Evolutionary conservation across 1,284 basidiomycete species (phyloP).

Genomic region (Sporisorium scitamineum): DNA sequence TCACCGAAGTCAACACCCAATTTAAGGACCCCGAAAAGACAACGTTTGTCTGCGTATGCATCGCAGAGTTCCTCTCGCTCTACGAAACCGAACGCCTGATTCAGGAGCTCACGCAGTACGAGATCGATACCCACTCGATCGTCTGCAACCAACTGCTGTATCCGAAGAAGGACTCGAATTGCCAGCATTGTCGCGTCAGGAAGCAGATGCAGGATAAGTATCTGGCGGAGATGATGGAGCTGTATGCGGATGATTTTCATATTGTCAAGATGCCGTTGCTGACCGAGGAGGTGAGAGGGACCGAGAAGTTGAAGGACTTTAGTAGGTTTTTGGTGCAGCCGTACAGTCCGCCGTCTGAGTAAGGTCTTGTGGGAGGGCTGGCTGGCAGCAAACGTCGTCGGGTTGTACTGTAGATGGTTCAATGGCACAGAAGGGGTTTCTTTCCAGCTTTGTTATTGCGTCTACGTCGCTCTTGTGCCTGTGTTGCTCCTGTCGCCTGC

Average conservation of each 20-base stretch:
- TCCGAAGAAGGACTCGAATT: conserved; percentile 89
- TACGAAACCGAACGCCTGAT: conserved; percentile 98
- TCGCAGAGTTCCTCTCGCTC: conserved; percentile 95
- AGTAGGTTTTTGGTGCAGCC: conserved; percentile 61
- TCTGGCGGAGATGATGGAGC: conserved; percentile 65
- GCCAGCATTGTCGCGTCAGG: conserved; percentile 92
- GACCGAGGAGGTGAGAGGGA: conserved; percentile 95
- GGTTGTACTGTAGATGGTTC: background rate
- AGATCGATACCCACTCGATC: conserved; percentile 98
- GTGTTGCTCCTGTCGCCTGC: too few species aligned
- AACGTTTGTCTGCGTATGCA: conserved; percentile 93
- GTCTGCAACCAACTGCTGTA: conserved; percentile 97
- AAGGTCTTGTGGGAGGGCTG: too few species aligned
- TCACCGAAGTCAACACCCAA: conserved; percentile 98
- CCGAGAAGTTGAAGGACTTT: conserved; percentile 84
- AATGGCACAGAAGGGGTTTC: too few species aligned
- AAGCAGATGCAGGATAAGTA: conserved; percentile 91
- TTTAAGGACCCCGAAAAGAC: conserved; percentile 99
- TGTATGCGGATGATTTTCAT: conserved; percentile 68
- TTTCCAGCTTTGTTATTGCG: too few species aligned
- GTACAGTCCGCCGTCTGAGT: conserved; percentile 55
- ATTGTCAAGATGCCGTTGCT: conserved; percentile 82
- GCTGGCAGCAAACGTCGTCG: too few species aligned
- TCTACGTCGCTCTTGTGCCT: too few species aligned
- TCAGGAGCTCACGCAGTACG: conserved; percentile 93